Conservation (phyloP, 305 asterid genomes). For the Solanum aculeatissimum region DNA sequence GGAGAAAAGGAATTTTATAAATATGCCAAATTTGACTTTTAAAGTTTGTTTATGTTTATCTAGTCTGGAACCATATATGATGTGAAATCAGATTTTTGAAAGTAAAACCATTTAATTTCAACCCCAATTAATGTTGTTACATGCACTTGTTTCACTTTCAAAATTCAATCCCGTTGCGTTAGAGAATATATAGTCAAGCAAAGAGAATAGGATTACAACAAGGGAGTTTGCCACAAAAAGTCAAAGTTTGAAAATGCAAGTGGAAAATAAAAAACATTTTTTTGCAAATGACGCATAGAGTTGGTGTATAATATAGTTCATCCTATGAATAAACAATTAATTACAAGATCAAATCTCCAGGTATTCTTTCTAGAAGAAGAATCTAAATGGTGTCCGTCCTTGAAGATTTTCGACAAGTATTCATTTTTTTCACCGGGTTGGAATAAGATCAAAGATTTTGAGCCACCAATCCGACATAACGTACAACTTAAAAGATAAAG, state of each 20-base stretch:
- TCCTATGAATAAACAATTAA: not conserved
- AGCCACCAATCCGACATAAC: too few relatives aligned
- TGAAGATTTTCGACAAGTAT: too few relatives aligned
- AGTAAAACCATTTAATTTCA: not conserved
- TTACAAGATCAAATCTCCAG: not conserved
- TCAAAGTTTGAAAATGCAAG: not conserved
- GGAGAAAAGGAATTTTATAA: not conserved
- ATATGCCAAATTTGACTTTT: not conserved
- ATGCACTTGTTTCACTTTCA: not conserved
- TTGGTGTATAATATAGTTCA: not conserved
- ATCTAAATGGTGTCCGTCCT: not conserved
- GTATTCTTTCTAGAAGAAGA: not conserved
- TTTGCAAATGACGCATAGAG: not conserved
- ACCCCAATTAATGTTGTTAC: not conserved
- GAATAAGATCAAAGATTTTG: too few relatives aligned
- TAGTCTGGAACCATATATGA: not conserved
- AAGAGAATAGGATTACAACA: not conserved
- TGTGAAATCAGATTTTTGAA: not conserved
- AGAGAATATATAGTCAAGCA: not conserved
- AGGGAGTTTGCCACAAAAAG: not conserved
- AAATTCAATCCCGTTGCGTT: not conserved
- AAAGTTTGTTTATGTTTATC: not conserved
- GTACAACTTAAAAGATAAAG: too few relatives aligned
- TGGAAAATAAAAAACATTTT: not conserved
- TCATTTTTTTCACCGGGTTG: too few relatives aligned